phyloP scores from a whole-genome alignment of 768 basidiomycete species.

The Suillus subalutaceus region DNA sequence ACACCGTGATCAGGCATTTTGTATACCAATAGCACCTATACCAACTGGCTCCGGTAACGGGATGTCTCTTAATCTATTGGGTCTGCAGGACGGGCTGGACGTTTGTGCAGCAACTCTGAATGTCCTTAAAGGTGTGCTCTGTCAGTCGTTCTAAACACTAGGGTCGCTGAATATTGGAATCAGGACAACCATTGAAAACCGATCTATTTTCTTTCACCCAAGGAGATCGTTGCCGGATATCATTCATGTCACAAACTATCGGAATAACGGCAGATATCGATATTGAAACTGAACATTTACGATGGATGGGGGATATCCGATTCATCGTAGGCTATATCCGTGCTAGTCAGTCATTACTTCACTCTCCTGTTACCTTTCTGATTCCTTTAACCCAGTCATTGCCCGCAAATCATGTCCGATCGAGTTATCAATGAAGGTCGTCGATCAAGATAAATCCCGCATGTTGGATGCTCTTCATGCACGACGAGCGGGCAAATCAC shows the following conservation, averaged over 20 bases:
- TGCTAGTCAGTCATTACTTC: slow-evolving; percentile 51
- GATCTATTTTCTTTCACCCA: slow-evolving; percentile 83
- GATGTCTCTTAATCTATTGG: slow-evolving; percentile 71
- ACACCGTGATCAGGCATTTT: slow-evolving; percentile 61
- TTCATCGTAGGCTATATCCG: slow-evolving; percentile 75
- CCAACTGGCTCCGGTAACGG: slow-evolving; percentile 87
- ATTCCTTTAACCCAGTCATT: slow-evolving; percentile 46
- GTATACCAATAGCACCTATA: slow-evolving; percentile 73
- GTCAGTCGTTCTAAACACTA: background rate
- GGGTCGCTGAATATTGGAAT: background rate
- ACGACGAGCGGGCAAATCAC: slow-evolving; percentile 31
- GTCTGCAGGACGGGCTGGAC: slow-evolving; percentile 69
- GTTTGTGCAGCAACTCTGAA: slow-evolving; percentile 75
- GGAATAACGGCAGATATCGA: slow-evolving; percentile 89
- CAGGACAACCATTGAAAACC: slow-evolving; percentile 72
- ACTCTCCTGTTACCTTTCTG: slow-evolving; percentile 3
- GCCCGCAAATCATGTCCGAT: slow-evolving; percentile 67
- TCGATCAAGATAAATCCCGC: slow-evolving; percentile 66
- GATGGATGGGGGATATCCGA: slow-evolving; percentile 85
- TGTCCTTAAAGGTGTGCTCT: slow-evolving; percentile 68
- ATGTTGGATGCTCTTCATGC: slow-evolving; percentile 60
- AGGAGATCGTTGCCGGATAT: slow-evolving; percentile 59
- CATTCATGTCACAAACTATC: slow-evolving; percentile 82
- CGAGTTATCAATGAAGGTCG: slow-evolving; percentile 71
- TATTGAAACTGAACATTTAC: slow-evolving; percentile 78